Base-by-base conservation (phyloP, 805 yeast genomes). In the Hanseniaspora occidentalis region DNA sequence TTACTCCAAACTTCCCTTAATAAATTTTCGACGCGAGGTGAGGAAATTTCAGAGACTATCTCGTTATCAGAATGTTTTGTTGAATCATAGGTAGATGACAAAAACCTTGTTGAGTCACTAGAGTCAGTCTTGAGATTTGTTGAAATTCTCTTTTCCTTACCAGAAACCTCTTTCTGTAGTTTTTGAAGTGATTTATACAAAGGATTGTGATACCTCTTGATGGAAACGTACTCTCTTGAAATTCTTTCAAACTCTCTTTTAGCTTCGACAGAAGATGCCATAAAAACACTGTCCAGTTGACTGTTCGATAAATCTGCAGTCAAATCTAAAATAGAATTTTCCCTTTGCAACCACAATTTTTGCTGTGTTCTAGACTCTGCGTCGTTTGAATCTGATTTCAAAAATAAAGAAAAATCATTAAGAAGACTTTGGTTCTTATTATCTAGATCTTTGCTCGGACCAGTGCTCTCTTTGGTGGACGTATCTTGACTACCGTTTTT, bases 281-380 rank as follows among this genome's bases (percentile, higher is more conserved):
- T 61, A 26, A 66, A 53, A 6, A 56, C 47, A 1, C 56, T 41
- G 33, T 49, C 57, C 7, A 50, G 40, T 23, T 43, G 49, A 21
- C 47, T 41, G 31, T 42, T 22, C 48, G 54, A 46, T 50, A 59
- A 39, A 50, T 63, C 39, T 8, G 57, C 42, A 31, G 49, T 53
- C 6, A 77, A 58, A 53, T 79, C 88, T 61, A 79, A 62, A 33
- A 80, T 62, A 2, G 84, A 75, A 50, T 74, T 79, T 48, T 82
- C 89, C 47, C 89, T 66, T 56, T 82, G 94, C 25, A 84, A 62
- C 94, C 94, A 84, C 39, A 85, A 67, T 46, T 78, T 71, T 53
- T 82, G 92, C 53, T 84, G 95, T 0, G 94, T 83, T 60, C 95
- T 67, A 1, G 84, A 76, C 45, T 77, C 83, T 22, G 63, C 55